These are phyloP conservation scores for Acacia acuminata DNA, from an alignment of 306 rosid species.

Conservation along the genomic window DNA sequence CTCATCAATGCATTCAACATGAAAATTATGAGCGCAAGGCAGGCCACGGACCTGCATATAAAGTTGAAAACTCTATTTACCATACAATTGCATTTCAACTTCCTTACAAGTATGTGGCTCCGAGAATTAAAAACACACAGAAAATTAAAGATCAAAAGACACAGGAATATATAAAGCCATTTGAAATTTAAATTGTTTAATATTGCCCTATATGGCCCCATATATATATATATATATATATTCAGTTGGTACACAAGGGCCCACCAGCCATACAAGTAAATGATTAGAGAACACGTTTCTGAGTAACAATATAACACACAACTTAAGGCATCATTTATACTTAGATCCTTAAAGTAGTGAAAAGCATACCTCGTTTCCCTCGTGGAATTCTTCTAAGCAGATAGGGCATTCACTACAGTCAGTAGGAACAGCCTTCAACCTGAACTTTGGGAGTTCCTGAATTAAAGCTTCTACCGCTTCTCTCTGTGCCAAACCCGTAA, in stretches of 20 bases:
- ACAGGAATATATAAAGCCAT: neutral
- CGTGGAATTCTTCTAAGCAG: conserved; percentile 93
- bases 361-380: conserved; percentile 82
- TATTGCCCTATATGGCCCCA: conserved; percentile 10
- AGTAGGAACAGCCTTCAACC: conserved; percentile 95
- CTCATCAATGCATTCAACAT: conserved; percentile 96
- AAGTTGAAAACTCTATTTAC: conserved; percentile 29
- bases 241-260: neutral
- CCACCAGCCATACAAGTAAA: conserved; percentile 20
- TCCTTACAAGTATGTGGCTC: conserved; percentile 6
- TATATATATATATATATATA: neutral
- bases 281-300: neutral
- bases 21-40: conserved; percentile 98
- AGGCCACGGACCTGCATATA: conserved; percentile 91
- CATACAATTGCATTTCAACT: conserved; percentile 17
- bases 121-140: conserved; percentile 6
- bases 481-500: conserved; percentile 59
- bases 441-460: conserved; percentile 98
- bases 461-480: conserved; percentile 99
- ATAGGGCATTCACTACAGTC: conserved; percentile 99
- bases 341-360: conserved; percentile 18
- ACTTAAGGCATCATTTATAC: neutral
- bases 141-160: conserved; percentile 5
- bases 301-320: conserved; percentile 9
- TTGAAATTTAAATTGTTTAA: neutral